Evolutionary conservation across 148 eudicot species (phyloP), one percentile per base, ranked within the genome.

Genomic region (Rhododendron kiyosumense): DNA sequence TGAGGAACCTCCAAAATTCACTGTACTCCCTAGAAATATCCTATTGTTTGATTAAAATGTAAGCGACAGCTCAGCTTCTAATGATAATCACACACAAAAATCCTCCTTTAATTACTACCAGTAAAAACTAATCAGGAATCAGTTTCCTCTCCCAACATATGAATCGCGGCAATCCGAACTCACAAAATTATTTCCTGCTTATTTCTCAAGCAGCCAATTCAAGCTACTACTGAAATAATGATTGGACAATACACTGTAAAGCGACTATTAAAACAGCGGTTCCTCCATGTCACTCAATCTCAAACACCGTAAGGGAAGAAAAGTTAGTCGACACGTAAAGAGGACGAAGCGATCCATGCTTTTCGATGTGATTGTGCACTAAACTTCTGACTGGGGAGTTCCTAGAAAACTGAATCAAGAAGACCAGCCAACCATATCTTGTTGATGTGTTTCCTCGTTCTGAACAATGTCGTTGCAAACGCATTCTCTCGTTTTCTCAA

Each of bases 401-500:
- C 26, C 67, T 32, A 8, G 69, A 83, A 86, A 76, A 83, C 77
- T 86, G 78, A 83, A 63, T 48, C 76, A 45, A 51, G 34, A 43
- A 45, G 26, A 67, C 61, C 12, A 52, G 41, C 41, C 75, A 3
- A 17, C 1, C 59, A 20, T 57, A 71, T 81, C 81, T 30, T 49
- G 18, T 6, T 3, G 8, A 28, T 61, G 2, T 38, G 1, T 54
- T 54, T 54, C 81, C 73, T 54, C 54, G 4, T 6, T 36, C 49
- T 3, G 48, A 79, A 57, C 28, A 4, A 20, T 28, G 77, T 81
- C 34, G 49, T 78, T 73, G 22, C 85, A 79, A 52, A 18, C 28
- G 2, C 65, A 41, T 3, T 10, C 28, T 45, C 36, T 12, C 46
- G 6, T 41, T 80, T 61, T 81, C 78, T 95, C 83, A 96, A 11